phyloP scores from a whole-genome alignment of 352 stramenopile species.

The Pythium guiyangense region DNA sequence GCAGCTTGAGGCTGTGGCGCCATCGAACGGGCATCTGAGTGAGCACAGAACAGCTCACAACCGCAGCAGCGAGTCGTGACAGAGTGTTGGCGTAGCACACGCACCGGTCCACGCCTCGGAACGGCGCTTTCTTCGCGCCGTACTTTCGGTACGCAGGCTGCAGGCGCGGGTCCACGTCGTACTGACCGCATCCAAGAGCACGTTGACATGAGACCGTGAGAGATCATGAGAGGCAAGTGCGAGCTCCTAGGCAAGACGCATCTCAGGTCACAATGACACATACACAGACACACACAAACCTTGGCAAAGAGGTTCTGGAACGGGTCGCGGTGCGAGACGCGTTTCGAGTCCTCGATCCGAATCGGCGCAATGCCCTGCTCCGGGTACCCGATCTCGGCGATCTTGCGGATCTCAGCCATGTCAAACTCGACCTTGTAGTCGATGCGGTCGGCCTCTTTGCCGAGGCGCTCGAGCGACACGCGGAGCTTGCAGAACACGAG shows the following conservation, averaged over 20 bases:
- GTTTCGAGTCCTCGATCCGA: conserved; percentile 41
- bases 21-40: neutral
- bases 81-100: neutral
- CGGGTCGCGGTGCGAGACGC: conserved; percentile 48
- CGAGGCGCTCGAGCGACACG: conserved; percentile 53
- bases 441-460: conserved; percentile 69
- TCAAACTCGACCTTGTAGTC: conserved; percentile 83
- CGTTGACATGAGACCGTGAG: neutral
- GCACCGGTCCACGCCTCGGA: conserved; percentile 63
- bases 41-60: neutral
- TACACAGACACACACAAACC: conserved; percentile 5
- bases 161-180: conserved; percentile 59
- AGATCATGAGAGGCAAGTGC: neutral
- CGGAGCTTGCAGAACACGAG: conserved; percentile 78
- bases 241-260: neutral
- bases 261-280: neutral
- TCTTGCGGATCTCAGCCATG: conserved; percentile 40
- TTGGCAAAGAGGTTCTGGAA: conserved; percentile 77
- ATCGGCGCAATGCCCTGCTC: conserved; percentile 63
- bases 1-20: conserved; percentile 47
- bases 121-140: conserved; percentile 60
- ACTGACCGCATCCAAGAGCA: conserved; percentile 14
- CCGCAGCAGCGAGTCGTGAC: neutral
- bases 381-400: conserved; percentile 49
- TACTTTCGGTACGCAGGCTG: conserved; percentile 67